phyloP scores from a whole-genome alignment of 2,329 filamentous ascomycete genomes.

The Shiraia bambusicola region DNA sequence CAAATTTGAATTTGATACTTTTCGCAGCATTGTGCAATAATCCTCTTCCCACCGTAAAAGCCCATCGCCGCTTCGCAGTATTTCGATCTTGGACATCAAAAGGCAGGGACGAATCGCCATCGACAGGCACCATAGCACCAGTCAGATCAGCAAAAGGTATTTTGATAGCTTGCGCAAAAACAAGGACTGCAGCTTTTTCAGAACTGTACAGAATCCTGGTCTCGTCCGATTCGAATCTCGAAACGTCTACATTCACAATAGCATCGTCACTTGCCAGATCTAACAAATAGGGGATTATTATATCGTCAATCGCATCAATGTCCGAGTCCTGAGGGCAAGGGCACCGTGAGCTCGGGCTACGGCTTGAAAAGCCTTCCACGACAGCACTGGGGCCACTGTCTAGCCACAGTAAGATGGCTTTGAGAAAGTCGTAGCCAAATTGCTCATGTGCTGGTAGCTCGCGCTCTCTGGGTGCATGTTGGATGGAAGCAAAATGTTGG shows the following conservation, averaged over 20 bases:
- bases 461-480: slow-evolving; percentile 46
- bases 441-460: slow-evolving; percentile 46
- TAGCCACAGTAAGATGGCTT: slow-evolving; percentile 63
- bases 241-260: slow-evolving; percentile 59
- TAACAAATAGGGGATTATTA: slow-evolving; percentile 62
- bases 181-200: slow-evolving; percentile 58
- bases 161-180: slow-evolving; percentile 57
- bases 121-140: slow-evolving; percentile 36
- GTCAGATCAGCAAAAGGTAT: slow-evolving; percentile 56
- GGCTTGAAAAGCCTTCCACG: slow-evolving; percentile 58
- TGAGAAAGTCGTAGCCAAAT: slow-evolving; percentile 66
- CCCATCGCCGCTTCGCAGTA: slow-evolving; percentile 58
- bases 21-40: slow-evolving; percentile 59
- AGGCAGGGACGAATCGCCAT: slow-evolving; percentile 17
- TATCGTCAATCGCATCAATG: slow-evolving; percentile 56
- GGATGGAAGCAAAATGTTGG: slow-evolving; percentile 53
- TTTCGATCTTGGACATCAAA: slow-evolving; percentile 47
- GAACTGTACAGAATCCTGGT: slow-evolving; percentile 54
- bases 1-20: slow-evolving; percentile 57
- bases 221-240: slow-evolving; percentile 59
- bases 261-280: slow-evolving; percentile 53
- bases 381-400: slow-evolving; percentile 59
- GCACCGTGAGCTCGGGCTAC: slow-evolving; percentile 48
- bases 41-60: slow-evolving; percentile 59
- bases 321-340: slow-evolving; percentile 55